Evolutionary conservation across 1,284 basidiomycete genomes (phyloP).

Genomic region (Termitomyces sp.): DNA sequence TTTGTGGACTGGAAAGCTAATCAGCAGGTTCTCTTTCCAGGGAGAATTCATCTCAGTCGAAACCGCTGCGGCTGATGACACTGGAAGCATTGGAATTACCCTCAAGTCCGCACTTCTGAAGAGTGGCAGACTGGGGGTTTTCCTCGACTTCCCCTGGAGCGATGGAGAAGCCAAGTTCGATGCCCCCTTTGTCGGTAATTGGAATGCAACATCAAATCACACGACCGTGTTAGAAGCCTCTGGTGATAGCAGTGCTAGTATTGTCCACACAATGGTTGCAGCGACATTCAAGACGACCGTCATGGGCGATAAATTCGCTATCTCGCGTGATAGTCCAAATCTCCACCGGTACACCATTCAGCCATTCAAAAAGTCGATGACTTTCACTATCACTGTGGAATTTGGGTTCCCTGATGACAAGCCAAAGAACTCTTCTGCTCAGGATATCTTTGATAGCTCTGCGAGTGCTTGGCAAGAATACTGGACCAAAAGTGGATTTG

Average conservation of each 20-base stretch:
- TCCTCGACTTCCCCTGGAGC: slow-evolving; percentile 62
- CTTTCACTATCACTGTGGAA: slow-evolving; percentile 32
- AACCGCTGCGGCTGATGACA: slow-evolving; percentile 36
- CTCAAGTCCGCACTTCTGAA: slow-evolving; percentile 39
- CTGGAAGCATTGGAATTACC: slow-evolving; percentile 37
- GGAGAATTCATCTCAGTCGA: slow-evolving; percentile 34
- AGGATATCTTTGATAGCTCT: slow-evolving; percentile 33
- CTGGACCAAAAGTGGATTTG: slow-evolving; percentile 48
- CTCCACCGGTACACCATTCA: slow-evolving; percentile 44
- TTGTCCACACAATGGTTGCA: slow-evolving; percentile 39
- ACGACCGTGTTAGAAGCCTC: slow-evolving; percentile 35
- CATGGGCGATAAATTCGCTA: slow-evolving; percentile 35
- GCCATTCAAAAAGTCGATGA: slow-evolving; percentile 19
- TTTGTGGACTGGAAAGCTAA: slow-evolving; percentile 51
- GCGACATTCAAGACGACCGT: slow-evolving; percentile 43
- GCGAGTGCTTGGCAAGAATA: slow-evolving; percentile 39
- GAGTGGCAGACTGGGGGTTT: slow-evolving; percentile 40
- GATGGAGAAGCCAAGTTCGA: slow-evolving; percentile 52
- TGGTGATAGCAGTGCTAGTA: slow-evolving; percentile 27
- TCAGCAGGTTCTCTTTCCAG: slow-evolving; percentile 39
- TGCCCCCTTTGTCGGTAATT: slow-evolving; percentile 54
- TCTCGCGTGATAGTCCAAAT: slow-evolving; percentile 37
- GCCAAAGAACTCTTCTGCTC: slow-evolving; percentile 19
- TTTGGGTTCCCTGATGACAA: slow-evolving; percentile 24
- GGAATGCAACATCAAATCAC: slow-evolving; percentile 43